Conservation (phyloP, 1,284 basidiomycete genomes). For the Ceratobasidium sp. region DNA sequence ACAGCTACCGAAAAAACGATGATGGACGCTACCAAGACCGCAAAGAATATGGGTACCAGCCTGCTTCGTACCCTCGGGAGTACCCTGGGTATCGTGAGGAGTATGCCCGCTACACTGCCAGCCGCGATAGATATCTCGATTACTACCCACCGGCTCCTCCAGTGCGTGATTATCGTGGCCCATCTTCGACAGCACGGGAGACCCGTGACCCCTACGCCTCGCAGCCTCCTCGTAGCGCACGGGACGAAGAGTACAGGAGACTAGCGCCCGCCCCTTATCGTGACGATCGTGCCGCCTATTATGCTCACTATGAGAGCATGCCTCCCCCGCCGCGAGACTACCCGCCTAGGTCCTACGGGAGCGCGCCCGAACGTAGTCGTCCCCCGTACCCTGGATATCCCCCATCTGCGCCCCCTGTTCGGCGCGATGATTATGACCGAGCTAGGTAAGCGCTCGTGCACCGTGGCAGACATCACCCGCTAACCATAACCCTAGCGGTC, state of each 20-base stretch:
- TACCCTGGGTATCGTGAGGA: constrained; percentile 68
- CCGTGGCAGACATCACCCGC: background rate
- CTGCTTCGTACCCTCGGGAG: constrained; percentile 62
- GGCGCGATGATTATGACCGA: constrained; percentile 40
- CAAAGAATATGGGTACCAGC: constrained; percentile 55
- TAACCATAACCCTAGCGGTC: constrained; percentile 2
- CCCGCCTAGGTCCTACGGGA: constrained; percentile 16
- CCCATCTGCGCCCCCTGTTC: constrained; percentile 26
- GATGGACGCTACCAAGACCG: constrained; percentile 46
- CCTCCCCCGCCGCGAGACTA: constrained; percentile 42
- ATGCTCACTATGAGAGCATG: constrained; percentile 29
- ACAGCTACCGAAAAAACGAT: constrained; percentile 45
- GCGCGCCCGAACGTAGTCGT: constrained; percentile 27
- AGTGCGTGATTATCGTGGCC: constrained; percentile 65
- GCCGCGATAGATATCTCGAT: constrained; percentile 48
- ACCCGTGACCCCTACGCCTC: constrained; percentile 34
- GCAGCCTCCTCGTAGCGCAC: constrained; percentile 27
- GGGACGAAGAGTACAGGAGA: constrained; percentile 40
- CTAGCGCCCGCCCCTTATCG: constrained; percentile 39
- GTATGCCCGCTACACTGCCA: constrained; percentile 64
- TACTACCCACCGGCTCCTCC: constrained; percentile 50
- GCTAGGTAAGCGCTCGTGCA: constrained; percentile 21
- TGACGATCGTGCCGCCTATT: constrained; percentile 33
- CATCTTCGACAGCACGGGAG: constrained; percentile 31
- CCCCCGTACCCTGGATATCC: constrained; percentile 36